Percentiles rank a stretch among this genome's conserved stretches.
phyloP scores from a whole-genome alignment of 768 basidiomycete genomes.

The Suillus brevipes region DNA sequence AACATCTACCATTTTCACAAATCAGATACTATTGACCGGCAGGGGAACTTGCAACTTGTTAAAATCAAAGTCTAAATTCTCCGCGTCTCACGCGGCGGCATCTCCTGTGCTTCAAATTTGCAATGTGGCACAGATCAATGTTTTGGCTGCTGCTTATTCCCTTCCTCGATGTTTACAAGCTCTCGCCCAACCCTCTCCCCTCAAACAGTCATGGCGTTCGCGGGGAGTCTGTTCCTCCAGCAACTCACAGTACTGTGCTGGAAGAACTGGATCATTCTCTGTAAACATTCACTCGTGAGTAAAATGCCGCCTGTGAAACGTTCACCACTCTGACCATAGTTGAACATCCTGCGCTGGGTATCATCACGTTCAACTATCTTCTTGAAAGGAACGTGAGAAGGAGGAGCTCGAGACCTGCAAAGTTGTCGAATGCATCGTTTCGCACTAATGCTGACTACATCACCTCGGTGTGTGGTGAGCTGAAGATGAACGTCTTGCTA shows the following conservation, averaged over 20 bases:
- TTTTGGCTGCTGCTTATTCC: neutral
- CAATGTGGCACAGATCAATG: neutral
- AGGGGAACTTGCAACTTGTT: neutral
- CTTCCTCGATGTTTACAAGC: neutral
- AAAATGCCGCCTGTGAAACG: neutral
- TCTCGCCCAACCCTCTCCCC: neutral
- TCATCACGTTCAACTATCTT: too few relatives aligned
- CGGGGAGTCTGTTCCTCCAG: conserved; percentile 49
- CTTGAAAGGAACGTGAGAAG: too few relatives aligned
- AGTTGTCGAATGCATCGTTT: too few relatives aligned
- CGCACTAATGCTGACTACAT: too few relatives aligned
- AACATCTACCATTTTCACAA: too few relatives aligned
- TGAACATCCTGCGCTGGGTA: conserved; percentile 64
- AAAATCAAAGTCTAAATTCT: neutral
- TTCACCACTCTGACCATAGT: conserved; percentile 33
- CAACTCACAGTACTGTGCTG: conserved; percentile 61
- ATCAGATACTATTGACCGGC: too few relatives aligned
- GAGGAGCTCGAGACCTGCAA: too few relatives aligned
- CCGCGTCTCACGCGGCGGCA: neutral
- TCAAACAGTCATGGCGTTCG: neutral
- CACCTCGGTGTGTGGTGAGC: too few relatives aligned
- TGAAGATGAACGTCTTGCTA: too few relatives aligned
- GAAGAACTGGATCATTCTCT: conserved; percentile 77
- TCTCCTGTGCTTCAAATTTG: neutral
- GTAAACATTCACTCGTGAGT: conserved; percentile 64